Conservation (phyloP, 1,139 yeast species). For the Saccharomyces pastorianus region DNA sequence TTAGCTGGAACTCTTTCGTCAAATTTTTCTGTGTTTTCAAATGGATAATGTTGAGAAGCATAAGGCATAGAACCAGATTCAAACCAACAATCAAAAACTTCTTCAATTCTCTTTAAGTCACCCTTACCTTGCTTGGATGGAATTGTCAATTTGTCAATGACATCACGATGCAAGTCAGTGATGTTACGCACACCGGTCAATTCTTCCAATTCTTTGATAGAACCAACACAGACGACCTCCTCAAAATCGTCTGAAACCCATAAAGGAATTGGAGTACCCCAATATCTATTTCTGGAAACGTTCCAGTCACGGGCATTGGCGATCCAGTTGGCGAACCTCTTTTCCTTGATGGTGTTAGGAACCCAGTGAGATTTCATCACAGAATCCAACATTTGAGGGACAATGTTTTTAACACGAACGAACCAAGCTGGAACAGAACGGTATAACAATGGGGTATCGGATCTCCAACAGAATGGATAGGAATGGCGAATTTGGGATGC, state of each 20-base stretch:
- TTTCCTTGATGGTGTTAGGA: constrained; percentile 81
- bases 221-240: constrained; percentile 89
- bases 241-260: constrained; percentile 94
- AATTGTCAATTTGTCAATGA: constrained; percentile 82
- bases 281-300: constrained; percentile 92
- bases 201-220: constrained; percentile 74
- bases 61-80: constrained; percentile 99
- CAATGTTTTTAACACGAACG: constrained; percentile 75
- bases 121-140: constrained; percentile 94
- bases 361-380: constrained; percentile 92
- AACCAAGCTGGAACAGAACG: constrained; percentile 99
- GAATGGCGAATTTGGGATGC: constrained; percentile 86
- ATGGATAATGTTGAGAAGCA: constrained; percentile 94
- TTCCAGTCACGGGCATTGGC: constrained; percentile 99
- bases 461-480: constrained; percentile 99
- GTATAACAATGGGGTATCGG: constrained; percentile 93
- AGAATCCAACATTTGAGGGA: constrained; percentile 83
- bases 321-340: constrained; percentile 95
- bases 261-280: constrained; percentile 99
- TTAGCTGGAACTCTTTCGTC: constrained; percentile 83
- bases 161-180: constrained; percentile 89
- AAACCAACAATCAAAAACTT: constrained; percentile 99
- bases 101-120: constrained; percentile 79
- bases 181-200: constrained; percentile 75
- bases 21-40: constrained; percentile 71